These are phyloP conservation scores for Eucalyptus curtisii DNA, from an alignment of 345 rosid species.

Conservation along the genomic window DNA sequence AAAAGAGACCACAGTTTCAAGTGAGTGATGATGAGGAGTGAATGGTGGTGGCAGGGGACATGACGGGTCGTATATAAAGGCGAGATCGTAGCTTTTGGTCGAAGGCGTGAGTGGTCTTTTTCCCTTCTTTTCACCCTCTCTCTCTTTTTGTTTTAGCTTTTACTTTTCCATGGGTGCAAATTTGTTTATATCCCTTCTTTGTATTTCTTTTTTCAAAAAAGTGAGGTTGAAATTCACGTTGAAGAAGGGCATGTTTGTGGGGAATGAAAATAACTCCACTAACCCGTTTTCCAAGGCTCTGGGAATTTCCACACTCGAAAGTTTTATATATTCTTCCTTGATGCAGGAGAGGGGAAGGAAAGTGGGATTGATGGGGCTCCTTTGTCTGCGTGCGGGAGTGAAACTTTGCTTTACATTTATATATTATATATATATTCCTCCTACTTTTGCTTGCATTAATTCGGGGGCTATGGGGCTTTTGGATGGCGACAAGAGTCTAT, in stretches of 20 bases:
- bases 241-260: background rate
- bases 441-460: background rate
- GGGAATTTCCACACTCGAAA: constrained; percentile 24
- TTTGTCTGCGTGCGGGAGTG: constrained; percentile 26
- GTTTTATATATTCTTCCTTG: background rate
- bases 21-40: background rate
- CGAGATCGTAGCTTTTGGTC: constrained; percentile 25
- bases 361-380: constrained; percentile 18
- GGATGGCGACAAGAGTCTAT: background rate
- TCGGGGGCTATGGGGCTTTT: background rate
- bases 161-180: background rate
- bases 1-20: background rate
- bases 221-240: background rate
- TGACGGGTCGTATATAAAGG: constrained; percentile 54
- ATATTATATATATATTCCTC: background rate
- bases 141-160: background rate
- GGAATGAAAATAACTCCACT: constrained; percentile 1
- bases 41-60: constrained; percentile 10
- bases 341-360: background rate
- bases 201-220: background rate
- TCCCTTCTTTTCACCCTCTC: background rate
- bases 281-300: constrained; percentile 55
- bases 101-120: constrained; percentile 1
- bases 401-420: background rate
- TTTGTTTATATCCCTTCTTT: background rate